Evolutionary conservation across 371 early-diverging fungal genomes (phyloP).

Genomic region (Mucor piriformis): DNA sequence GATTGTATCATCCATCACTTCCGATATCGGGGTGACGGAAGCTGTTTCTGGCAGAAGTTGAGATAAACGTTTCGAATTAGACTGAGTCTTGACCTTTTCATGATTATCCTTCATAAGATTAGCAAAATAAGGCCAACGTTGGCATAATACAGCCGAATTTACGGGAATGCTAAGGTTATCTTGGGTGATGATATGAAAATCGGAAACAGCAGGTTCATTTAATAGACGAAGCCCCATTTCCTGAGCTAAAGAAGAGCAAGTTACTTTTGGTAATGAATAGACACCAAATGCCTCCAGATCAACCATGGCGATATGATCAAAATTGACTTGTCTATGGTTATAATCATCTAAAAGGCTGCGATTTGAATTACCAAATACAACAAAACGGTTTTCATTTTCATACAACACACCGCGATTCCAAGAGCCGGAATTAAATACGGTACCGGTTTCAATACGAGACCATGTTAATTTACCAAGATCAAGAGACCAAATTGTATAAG

Average conservation of each 20-base stretch:
- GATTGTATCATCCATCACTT: not conserved
- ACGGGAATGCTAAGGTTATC: slow-evolving; percentile 63
- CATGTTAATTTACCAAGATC: slow-evolving; percentile 67
- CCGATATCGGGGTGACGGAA: slow-evolving; percentile 19
- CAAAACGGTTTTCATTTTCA: slow-evolving; percentile 61
- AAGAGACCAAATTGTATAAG: slow-evolving; percentile 75
- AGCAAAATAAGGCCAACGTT: slow-evolving; percentile 71
- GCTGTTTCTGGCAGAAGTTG: not conserved
- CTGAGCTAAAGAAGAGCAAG: slow-evolving; percentile 50
- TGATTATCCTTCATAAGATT: slow-evolving; percentile 49
- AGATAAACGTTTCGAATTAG: not conserved
- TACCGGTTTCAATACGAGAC: slow-evolving; percentile 73
- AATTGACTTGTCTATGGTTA: slow-evolving; percentile 73
- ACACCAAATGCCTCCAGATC: slow-evolving; percentile 73
- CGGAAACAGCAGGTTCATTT: slow-evolving; percentile 61
- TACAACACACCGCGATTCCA: slow-evolving; percentile 82
- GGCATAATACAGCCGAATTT: slow-evolving; percentile 68
- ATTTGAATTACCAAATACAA: slow-evolving; percentile 75
- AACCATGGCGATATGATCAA: slow-evolving; percentile 65
- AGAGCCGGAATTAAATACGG: slow-evolving; percentile 66
- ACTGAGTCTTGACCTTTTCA: not conserved
- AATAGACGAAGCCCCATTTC: slow-evolving; percentile 66
- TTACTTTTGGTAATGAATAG: slow-evolving; percentile 47
- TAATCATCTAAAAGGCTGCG: slow-evolving; percentile 77
- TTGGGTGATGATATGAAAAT: slow-evolving; percentile 58